Evolutionary conservation across 345 rosid genomes (phyloP), one percentile per base, ranked within the genome.

Genomic region (Gossypium australe): DNA sequence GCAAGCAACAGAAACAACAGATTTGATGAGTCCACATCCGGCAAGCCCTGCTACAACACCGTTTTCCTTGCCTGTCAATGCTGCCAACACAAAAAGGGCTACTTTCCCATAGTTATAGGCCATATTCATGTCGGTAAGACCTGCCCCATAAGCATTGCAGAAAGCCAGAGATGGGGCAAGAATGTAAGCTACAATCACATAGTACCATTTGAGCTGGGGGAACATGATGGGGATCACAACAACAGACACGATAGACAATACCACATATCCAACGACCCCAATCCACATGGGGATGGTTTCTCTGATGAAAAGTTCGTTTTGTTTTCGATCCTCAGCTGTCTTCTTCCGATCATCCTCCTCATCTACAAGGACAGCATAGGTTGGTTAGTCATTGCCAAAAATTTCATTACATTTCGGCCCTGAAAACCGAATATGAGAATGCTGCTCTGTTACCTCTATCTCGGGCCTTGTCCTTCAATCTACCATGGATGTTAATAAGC

Each of bases 41-140:
- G 90, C 95, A 0, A 94, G 91, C 34, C 89, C 95, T 0, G 98
- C 98, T 12, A 94, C 89, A 1, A 94, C 83, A 2, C 98, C 97
- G 11, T 94, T 58, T 62, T 90, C 86, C 76, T 86, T 90, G 53
- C 97, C 97, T 0, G 98, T 73, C 48, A 88, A 38, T 18, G 97
- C 97, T 0, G 97, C 98, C 6, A 94, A 63, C 14, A 90, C 83
- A 48, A 94, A 94, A 6, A 94, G 85, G 49, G 97, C 98, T 22
- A 94, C 89, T 82, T 94, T 94, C 4, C 97, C 97, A n/a, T 94
- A 94, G 80, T 94, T 94, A 73, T 92, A 92, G 49, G 97, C 97
- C 98, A 94, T 92, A 92, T 94, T 94, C 2, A 90, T 89, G 78
- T 94, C 98, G 0, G 98, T 94, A 13, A 94, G 95, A 14, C 98